Base-by-base conservation (phyloP, 2,329 filamentous ascomycete genomes). In the Epichloe hybrida region DNA sequence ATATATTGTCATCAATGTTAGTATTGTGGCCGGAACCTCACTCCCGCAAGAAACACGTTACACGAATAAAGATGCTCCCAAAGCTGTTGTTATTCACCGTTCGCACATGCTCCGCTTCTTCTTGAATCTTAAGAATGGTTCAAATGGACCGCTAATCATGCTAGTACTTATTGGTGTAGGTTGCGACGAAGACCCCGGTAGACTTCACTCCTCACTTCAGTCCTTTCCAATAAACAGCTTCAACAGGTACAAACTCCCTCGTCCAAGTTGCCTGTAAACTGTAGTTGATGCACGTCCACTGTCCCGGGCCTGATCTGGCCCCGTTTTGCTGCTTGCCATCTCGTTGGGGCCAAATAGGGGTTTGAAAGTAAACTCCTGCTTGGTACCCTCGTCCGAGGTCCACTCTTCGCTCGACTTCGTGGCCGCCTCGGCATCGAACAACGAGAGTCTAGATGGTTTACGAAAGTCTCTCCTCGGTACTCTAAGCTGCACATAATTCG, bases 211-310 rank as follows among this genome's bases (percentile, higher is more conserved):
- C 27, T 31, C 11, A 31, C 36, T 27, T 40, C 21, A 47, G 27
- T 47, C 21, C 8, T 36, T 47, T 23, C 49, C 44, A 5, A 15
- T 35, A 36, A 48, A 36, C n/a, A 48, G 43, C 11, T 27, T 45
- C 40, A 40, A 9, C 50, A 51, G 34, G 27, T 48, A 51, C 38
- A 15, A 23, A 12, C 17, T n/a, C 46, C 50, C 50, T 27, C 40
- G 21, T 36, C 45, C 50, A 12, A 48, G 20, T 27, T 44, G 39
- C 17, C 46, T 48, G 40, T 23, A 48, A 3, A 34, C 21, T 11
- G 17, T 15, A 7, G 38, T 20, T 12, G 35, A 23, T n/a, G 35
- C 35, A 21, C 9, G n/a, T n/a, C 27, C 35, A 1, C 27, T 17
- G 34, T 31, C 39, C 38, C 39, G 37, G n/a, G 34, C 20, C 7